These are phyloP conservation scores for Salix dunnii DNA, from an alignment of 345 rosid species.

Conservation along the genomic window DNA sequence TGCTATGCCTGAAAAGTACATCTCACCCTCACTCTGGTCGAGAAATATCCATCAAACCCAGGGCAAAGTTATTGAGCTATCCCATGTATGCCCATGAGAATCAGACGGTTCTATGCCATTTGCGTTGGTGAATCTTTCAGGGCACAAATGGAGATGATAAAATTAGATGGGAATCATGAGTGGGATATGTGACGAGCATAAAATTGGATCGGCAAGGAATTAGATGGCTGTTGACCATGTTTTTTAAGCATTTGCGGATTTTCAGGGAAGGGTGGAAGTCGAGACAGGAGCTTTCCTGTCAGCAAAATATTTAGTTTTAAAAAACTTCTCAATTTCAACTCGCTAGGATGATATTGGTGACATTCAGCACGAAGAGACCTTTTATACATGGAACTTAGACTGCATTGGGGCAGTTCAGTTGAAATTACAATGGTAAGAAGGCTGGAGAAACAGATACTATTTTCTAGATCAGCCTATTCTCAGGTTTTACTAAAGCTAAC, in stretches of 20 bases:
- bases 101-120: no score
- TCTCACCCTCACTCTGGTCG: no score
- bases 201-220: no score
- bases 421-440: slow-evolving; percentile 6
- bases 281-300: not conserved
- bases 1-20: no score
- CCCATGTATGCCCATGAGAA: no score
- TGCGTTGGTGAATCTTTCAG: no score
- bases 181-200: no score
- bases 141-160: no score
- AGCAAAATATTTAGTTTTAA: not conserved
- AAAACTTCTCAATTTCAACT: not conserved
- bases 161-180: no score
- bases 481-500: slow-evolving; percentile 18
- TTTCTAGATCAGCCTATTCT: slow-evolving; percentile 24
- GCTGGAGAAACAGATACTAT: slow-evolving; percentile 28
- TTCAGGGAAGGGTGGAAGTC: not conserved
- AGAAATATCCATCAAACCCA: no score
- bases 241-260: not conserved
- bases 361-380: not conserved
- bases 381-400: slow-evolving; percentile 2
- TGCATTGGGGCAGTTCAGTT: not conserved
- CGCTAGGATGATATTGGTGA: not conserved
- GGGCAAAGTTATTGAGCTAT: no score
- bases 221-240: no score